phyloP scores from a whole-genome alignment of 441 rosid species.

The Adansonia gregorii region DNA sequence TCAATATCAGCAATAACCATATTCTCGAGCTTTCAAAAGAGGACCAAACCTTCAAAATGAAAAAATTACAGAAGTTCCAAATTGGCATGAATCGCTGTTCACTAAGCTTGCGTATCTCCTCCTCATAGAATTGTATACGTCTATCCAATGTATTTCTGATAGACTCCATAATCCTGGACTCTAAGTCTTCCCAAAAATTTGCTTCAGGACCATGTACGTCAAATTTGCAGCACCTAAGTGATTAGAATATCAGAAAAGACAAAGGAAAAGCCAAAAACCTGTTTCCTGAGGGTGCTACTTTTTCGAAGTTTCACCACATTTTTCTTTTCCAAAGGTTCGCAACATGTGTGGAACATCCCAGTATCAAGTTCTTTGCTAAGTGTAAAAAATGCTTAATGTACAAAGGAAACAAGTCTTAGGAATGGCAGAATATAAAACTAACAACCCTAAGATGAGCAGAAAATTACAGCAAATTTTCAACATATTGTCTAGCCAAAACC shows the following conservation, averaged over 20 bases:
- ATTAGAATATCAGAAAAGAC: slow-evolving; percentile 35
- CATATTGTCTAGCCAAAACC: slow-evolving; percentile 13
- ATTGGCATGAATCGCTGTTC: slow-evolving; percentile 94
- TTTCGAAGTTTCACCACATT: background rate
- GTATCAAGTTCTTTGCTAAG: background rate
- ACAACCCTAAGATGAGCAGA: background rate
- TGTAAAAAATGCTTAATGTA: slow-evolving; percentile 6
- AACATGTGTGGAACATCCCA: background rate
- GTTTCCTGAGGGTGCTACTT: background rate
- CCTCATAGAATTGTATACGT: slow-evolving; percentile 92
- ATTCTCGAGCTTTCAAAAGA: slow-evolving; percentile 38
- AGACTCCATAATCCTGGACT: slow-evolving; percentile 82
- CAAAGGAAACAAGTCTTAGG: slow-evolving; percentile 12
- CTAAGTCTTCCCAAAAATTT: slow-evolving; percentile 93
- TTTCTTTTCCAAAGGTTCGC: background rate
- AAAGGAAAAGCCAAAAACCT: slow-evolving; percentile 19
- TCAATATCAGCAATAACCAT: background rate
- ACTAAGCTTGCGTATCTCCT: slow-evolving; percentile 95
- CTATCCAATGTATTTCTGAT: slow-evolving; percentile 86
- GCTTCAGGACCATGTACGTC: slow-evolving; percentile 86
- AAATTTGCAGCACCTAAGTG: slow-evolving; percentile 89
- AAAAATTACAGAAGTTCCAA: slow-evolving; percentile 99
- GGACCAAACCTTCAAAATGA: slow-evolving; percentile 87
- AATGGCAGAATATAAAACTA: slow-evolving; percentile 14
- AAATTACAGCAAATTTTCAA: background rate